A percentile compares a stretch with the other conserved stretches of the same genome.
Evolutionary conservation across 2,329 filamentous ascomycete genomes (phyloP).

Genomic region (Colletotrichum brevisporum): DNA sequence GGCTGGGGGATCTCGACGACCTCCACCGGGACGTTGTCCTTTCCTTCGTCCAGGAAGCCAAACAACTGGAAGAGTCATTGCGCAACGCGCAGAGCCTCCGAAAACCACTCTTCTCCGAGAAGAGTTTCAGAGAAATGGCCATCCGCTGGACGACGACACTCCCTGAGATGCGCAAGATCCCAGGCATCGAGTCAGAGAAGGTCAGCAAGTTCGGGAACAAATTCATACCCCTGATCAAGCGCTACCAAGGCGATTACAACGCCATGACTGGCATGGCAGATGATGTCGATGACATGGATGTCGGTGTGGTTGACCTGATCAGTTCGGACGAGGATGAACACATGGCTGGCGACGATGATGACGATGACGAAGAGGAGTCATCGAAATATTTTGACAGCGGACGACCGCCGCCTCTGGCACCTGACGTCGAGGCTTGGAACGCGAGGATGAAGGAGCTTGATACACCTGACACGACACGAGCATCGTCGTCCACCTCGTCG

Average conservation of each 20-base stretch:
- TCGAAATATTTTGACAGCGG: slow-evolving; percentile 63
- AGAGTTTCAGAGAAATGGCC: slow-evolving; percentile 80
- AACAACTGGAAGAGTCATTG: slow-evolving; percentile 71
- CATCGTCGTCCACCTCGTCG: slow-evolving; percentile 21
- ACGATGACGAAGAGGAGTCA: slow-evolving; percentile 55
- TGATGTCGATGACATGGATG: slow-evolving; percentile 35
- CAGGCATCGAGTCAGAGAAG: slow-evolving; percentile 73
- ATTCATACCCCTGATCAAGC: slow-evolving; percentile 72
- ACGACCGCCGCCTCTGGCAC: slow-evolving; percentile 31
- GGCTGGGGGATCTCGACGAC: slow-evolving; percentile 67
- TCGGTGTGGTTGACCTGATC: slow-evolving; percentile 68
- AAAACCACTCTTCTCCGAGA: slow-evolving; percentile 76
- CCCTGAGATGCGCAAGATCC: slow-evolving; percentile 74
- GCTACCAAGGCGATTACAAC: slow-evolving; percentile 61
- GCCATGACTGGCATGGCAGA: slow-evolving; percentile 61
- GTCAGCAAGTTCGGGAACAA: slow-evolving; percentile 72
- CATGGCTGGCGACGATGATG: slow-evolving; percentile 49
- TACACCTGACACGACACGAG: slow-evolving; percentile 43
- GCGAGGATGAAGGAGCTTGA: slow-evolving; percentile 47
- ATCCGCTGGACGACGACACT: slow-evolving; percentile 75
- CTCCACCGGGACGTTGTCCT: slow-evolving; percentile 75
- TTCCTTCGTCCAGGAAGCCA: slow-evolving; percentile 75
- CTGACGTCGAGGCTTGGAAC: slow-evolving; percentile 45
- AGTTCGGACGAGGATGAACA: slow-evolving; percentile 59
- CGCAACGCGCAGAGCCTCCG: slow-evolving; percentile 71